A percentile compares a stretch with the other conserved stretches of the same genome.
phyloP scores from a whole-genome alignment of 768 basidiomycete species.

The Gelatoporia subvermispora region DNA sequence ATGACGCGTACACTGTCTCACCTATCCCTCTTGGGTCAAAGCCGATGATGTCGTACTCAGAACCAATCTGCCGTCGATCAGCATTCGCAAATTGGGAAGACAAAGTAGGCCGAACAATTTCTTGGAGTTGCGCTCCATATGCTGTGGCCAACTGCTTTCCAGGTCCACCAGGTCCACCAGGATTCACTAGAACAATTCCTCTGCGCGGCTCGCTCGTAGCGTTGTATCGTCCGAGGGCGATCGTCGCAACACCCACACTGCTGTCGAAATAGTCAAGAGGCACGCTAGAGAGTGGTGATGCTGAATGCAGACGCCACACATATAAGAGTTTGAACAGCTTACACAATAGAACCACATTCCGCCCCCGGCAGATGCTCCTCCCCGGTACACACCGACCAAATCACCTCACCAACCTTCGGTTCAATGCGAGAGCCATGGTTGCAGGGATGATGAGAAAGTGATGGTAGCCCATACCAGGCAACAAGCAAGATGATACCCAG shows the following conservation, averaged over 20 bases:
- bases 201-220: conserved; percentile 20
- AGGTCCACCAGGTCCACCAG: conserved; percentile 26
- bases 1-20: conserved; percentile 18
- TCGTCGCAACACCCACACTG: conserved; percentile 22
- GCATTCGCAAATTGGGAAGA: too few species aligned
- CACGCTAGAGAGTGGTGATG: conserved; percentile 15
- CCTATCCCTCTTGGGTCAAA: conserved; percentile 31
- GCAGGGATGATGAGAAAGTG: too few species aligned
- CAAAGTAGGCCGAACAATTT: not conserved
- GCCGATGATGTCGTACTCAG: conserved; percentile 24
- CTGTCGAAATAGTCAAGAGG: conserved; percentile 28
- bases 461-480: too few species aligned
- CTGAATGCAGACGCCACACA: too few species aligned
- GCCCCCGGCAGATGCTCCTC: conserved; percentile 8
- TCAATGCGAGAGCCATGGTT: too few species aligned
- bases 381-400: conserved; percentile 8
- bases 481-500: too few species aligned
- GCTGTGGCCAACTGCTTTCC: conserved; percentile 14
- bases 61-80: conserved; percentile 11
- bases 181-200: conserved; percentile 29
- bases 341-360: conserved; percentile 21
- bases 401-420: conserved; percentile 3
- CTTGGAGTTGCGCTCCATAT: conserved; percentile 8
- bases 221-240: conserved; percentile 26
- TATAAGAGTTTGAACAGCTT: not conserved